Percentiles rank a stretch among this genome's conserved stretches.
Evolutionary conservation across 176 grass and related monocot genomes (phyloP).

Genomic region (Rhipidocladum racemiflorum): DNA sequence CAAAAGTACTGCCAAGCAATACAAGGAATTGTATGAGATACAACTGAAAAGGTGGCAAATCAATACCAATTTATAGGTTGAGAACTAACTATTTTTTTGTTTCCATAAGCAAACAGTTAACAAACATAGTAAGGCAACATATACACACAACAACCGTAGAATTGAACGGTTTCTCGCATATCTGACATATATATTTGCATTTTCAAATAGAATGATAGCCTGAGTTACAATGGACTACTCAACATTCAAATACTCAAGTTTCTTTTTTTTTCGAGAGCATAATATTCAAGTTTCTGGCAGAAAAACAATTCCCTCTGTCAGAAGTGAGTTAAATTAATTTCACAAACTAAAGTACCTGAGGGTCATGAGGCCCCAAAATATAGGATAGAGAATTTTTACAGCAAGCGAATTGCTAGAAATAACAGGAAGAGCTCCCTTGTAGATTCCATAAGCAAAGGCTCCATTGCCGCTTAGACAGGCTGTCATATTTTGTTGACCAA

Average conservation of each 20-base stretch:
- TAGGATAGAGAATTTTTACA: constrained; percentile 90
- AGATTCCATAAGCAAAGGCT: constrained; percentile 73
- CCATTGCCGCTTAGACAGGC: constrained; percentile 64
- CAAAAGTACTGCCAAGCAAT: constrained; percentile 66
- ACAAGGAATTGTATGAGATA: neutral
- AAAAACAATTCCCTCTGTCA: neutral
- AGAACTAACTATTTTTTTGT: neutral
- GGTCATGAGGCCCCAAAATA: constrained; percentile 99
- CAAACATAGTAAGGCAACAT: neutral
- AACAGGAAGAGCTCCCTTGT: constrained; percentile 79
- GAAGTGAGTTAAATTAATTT: neutral
- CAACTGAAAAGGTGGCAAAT: neutral
- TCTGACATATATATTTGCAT: neutral
- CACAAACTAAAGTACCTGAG: constrained; percentile 64
- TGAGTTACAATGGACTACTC: neutral
- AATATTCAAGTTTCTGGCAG: neutral
- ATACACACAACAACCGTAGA: neutral
- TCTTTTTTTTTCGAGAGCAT: too few species aligned
- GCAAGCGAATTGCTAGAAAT: constrained; percentile 87
- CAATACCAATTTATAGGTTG: neutral
- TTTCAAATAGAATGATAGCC: neutral
- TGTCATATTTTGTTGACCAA: constrained; percentile 46
- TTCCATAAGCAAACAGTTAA: neutral
- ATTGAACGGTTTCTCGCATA: neutral
- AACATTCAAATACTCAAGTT: neutral